Evolutionary conservation across 2,329 filamentous ascomycete species (phyloP).

Genomic region (Arachnomyces sp.): DNA sequence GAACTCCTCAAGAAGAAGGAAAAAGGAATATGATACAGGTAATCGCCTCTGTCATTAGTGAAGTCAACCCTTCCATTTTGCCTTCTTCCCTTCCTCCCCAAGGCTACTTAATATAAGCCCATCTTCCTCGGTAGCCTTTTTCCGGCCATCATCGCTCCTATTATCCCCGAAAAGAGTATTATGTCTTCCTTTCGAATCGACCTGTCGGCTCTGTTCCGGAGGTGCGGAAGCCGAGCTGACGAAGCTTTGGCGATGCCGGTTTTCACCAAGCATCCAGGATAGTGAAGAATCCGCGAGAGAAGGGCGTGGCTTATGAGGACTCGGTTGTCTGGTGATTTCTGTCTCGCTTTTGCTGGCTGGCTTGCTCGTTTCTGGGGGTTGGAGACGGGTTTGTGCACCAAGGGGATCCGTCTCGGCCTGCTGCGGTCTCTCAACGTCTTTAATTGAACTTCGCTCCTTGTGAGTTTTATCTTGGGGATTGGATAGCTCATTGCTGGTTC

Average conservation of each 20-base stretch:
- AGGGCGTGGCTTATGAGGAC: constrained; percentile 22
- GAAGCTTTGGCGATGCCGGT: constrained; percentile 37
- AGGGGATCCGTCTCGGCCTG: background rate
- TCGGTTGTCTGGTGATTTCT: background rate
- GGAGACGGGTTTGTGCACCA: background rate
- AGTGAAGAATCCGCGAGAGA: constrained; percentile 41
- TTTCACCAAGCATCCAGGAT: constrained; percentile 45
- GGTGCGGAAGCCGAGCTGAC: constrained; percentile 38
- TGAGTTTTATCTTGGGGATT: constrained; percentile 5
- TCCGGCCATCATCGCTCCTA: constrained; percentile 18
- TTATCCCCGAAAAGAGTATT: constrained; percentile 18
- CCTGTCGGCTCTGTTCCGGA: constrained; percentile 36
- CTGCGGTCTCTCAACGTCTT: background rate
- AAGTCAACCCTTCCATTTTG: too few species aligned
- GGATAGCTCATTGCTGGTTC: constrained; percentile 3
- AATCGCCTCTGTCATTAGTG: constrained; percentile 3
- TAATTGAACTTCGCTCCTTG: constrained; percentile 2
- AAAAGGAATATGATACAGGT: constrained; percentile 1
- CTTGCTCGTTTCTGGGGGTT: too few species aligned
- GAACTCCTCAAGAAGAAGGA: background rate
- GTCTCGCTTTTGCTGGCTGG: background rate
- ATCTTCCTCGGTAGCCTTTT: constrained; percentile 26
- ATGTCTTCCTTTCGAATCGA: constrained; percentile 22
- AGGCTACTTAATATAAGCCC: constrained; percentile 35
- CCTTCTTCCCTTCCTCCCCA: constrained; percentile 13